phyloP scores from a whole-genome alignment of 495 filamentous ascomycete species.

The Neurospora intermedia region DNA sequence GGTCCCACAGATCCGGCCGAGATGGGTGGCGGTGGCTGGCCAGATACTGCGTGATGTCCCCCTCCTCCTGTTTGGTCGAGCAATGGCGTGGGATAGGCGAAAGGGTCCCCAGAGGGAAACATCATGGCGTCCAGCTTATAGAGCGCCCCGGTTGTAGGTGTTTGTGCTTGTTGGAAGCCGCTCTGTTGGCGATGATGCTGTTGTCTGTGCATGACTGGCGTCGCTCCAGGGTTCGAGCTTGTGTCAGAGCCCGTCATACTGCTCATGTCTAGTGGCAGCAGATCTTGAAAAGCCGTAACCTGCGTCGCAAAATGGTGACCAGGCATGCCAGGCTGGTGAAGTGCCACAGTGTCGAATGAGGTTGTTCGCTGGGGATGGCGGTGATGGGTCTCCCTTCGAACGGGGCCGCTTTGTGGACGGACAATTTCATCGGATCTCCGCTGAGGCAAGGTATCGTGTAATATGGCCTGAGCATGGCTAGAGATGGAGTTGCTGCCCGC shows the following conservation, averaged over 20 bases:
- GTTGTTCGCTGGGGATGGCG: conserved; percentile 19
- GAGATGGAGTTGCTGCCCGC: conserved; percentile 14
- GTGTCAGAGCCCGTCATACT: conserved; percentile 5
- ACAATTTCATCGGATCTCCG: conserved; percentile 41
- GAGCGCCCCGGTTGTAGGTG: conserved; percentile 30
- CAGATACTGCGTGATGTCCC: conserved; percentile 8
- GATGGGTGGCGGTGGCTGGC: conserved; percentile 5
- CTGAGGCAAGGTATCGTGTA: conserved; percentile 16
- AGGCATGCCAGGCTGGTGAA: conserved; percentile 16
- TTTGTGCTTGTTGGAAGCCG: conserved; percentile 18
- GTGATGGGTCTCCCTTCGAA: conserved; percentile 9
- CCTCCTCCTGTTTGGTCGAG: conserved; percentile 35
- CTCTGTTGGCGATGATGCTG: conserved; percentile 7
- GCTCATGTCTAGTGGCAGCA: conserved; percentile 22
- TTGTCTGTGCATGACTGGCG: conserved; percentile 10
- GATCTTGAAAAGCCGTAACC: conserved; percentile 13
- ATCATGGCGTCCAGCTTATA: conserved; percentile 78
- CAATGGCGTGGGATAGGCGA: conserved; percentile 81
- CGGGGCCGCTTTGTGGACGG: conserved; percentile 25
- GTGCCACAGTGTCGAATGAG: conserved; percentile 21
- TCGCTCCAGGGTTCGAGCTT: conserved; percentile 16
- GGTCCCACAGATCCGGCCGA: not conserved
- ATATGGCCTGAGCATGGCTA: conserved; percentile 10
- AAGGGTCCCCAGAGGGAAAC: conserved; percentile 85
- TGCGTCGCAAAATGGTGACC: conserved; percentile 16